Evolutionary conservation across 495 filamentous ascomycete species (phyloP), one percentile per base, ranked within the genome.

Genomic region (Neurospora sp.): DNA sequence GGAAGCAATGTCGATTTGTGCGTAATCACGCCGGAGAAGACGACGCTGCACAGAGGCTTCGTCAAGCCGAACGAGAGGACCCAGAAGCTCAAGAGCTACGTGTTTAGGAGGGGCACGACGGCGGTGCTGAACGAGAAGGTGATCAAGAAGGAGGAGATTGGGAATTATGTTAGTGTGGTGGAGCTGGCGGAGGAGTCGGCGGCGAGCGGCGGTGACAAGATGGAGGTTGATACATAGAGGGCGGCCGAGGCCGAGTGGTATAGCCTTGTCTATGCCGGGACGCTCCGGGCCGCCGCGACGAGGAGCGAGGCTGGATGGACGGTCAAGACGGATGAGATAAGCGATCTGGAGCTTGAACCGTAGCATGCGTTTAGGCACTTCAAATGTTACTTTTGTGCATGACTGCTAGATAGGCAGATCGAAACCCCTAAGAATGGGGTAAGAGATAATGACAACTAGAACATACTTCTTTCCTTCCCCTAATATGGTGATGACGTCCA

Each of bases 1-100:
- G 96, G 96, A 75, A 95, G 92, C 79, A 99, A 99, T 81, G 96
- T 99, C 66, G 96, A 99, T 81, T 91, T 99, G 66, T 27, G 94
- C 94, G 89, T 99, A 74, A 98, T 99, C 77, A 96, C 94, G 72
- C 85, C 88, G 76, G 94, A 98, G 75, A 96, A 97, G 90, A 95
- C 96, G 37, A 92, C 92, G 75, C 82, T 99, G 82, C 86, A 94
- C 86, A 89, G 96, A 75, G 96, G 96, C 82, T 95, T 92, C 84
- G 89, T 96, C 82, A 93, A 86, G 81, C 96, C 96, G 69, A 99
- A 99, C 81, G 89, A 94, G 84, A 89, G 96, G 79, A 92, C 90
- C 77, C 85, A 90, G 85, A 99, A 99, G 88, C 89, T 94, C 80
- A 88, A 92, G 85, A 93, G 94, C 84, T 99, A 99, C 85, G 88